phyloP scores from a whole-genome alignment of 2,329 filamentous ascomycete genomes.

The Xylaria sp. region DNA sequence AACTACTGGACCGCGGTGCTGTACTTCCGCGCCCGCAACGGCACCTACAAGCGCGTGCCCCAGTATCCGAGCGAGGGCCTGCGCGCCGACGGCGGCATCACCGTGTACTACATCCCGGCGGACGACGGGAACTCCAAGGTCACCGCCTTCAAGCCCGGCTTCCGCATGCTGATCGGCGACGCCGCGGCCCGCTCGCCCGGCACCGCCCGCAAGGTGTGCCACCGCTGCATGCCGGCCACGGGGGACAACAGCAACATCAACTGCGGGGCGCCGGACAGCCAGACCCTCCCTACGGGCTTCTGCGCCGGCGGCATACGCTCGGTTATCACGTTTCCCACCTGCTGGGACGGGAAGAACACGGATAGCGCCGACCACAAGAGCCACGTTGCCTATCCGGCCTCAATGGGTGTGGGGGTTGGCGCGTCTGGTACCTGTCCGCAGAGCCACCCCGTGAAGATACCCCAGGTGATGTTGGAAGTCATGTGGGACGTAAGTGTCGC shows the following conservation, averaged over 20 bases:
- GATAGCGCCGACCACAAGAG: conserved; percentile 51
- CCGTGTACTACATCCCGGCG: conserved; percentile 36
- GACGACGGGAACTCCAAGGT: conserved; percentile 38
- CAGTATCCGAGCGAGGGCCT: conserved; percentile 34
- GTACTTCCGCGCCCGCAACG: conserved; percentile 34
- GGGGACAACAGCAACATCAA: conserved; percentile 33
- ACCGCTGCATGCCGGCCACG: conserved; percentile 37
- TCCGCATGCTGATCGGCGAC: conserved; percentile 51
- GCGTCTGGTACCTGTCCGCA: conserved; percentile 49
- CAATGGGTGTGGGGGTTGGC: conserved; percentile 36
- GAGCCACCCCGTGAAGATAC: conserved; percentile 55
- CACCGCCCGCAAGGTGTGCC: conserved; percentile 40
- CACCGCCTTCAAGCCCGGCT: conserved; percentile 48
- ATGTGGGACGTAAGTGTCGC: conserved; percentile 49
- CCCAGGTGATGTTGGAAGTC: conserved; percentile 64
- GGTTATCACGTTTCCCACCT: conserved; percentile 58
- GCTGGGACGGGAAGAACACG: conserved; percentile 56
- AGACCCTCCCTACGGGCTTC: conserved; percentile 52
- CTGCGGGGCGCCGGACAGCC: conserved; percentile 46
- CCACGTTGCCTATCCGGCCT: conserved; percentile 54
- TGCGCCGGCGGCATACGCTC: conserved; percentile 53
- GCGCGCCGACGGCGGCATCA: conserved; percentile 34
- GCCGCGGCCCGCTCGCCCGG: conserved; percentile 28
- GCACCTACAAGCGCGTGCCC: conserved; percentile 35
- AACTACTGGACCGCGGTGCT: conserved; percentile 36